Base-by-base conservation (phyloP, 2,329 filamentous ascomycete genomes). In the Chaetomiaceae sp. region DNA sequence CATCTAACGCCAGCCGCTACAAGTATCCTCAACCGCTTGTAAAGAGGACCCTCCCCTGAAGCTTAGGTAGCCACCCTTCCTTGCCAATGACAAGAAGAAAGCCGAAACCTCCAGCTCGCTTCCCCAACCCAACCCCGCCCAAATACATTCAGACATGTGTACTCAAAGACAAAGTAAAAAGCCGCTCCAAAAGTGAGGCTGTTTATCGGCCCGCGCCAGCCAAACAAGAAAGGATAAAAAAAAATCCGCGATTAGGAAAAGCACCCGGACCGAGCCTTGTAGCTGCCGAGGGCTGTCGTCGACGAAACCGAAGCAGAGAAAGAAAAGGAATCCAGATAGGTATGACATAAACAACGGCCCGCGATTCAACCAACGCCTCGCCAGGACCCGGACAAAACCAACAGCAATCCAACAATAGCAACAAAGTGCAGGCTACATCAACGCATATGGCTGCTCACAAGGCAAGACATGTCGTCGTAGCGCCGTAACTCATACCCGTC, bases 401-500 rank as follows among this genome's bases (percentile, higher is more conserved):
- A 44, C 17, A 29, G 9, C n/a, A n/a, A 34, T 15, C 20, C 33
- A 38, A 31, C 33, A 23, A 37, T n/a, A 23, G 47, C 47, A 47
- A 38, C 27, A 34, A 27, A 44, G 38, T 38, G 44, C 44, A 44
- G 44, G 53, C 44, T 45, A 51, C 39, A 51, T 48, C 44, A 51
- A 52, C 38, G 44, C 44, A 55, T 43, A 49, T 51, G 51, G 47
- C 44, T 40, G 43, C 38, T 31, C 47, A 36, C 46, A 37, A 51
- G 50, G 43, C 46, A 53, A 47, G 29, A 47, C 55, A 51, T 54
- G 43, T 45, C 54, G 46, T 52, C 51, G 51, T 54, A 23, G 47
- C 50, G 49, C 58, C 53, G 43, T 59, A 56, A 62, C 65, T 69
- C 64, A 65, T 68, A 53, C 46, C 63, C 52, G 20, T 59, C 43